Percentiles rank a stretch among this genome's conserved stretches.
phyloP scores from a whole-genome alignment of 2,329 filamentous ascomycete genomes.

The Aspergillus hiratsukae region DNA sequence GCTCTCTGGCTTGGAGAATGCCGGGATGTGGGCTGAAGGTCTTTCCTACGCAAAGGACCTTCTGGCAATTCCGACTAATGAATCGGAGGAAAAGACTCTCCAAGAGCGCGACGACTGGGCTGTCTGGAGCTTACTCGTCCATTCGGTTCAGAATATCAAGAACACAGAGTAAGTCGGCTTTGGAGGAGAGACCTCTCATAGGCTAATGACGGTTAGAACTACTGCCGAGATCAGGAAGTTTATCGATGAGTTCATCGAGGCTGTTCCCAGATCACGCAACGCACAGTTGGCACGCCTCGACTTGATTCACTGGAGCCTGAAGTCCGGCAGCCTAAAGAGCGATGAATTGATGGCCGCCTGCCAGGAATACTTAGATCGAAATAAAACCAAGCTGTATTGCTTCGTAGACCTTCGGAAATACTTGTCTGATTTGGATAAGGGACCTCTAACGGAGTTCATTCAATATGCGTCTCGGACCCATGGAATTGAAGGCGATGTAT shows the following conservation, averaged over 20 bases:
- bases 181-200: neutral
- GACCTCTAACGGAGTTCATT: slow-evolving; percentile 23
- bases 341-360: slow-evolving; percentile 36
- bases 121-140: slow-evolving; percentile 42
- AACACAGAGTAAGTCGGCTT: slow-evolving; percentile 29
- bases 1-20: slow-evolving; percentile 33
- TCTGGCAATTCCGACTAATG: slow-evolving; percentile 32
- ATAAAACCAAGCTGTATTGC: slow-evolving; percentile 42
- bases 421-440: slow-evolving; percentile 25
- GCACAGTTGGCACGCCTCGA: slow-evolving; percentile 37
- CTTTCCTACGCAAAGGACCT: slow-evolving; percentile 34
- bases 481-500: slow-evolving; percentile 22
- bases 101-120: slow-evolving; percentile 43
- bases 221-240: slow-evolving; percentile 28
- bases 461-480: slow-evolving; percentile 20
- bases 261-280: slow-evolving; percentile 39
- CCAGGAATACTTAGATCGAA: slow-evolving; percentile 38
- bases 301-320: slow-evolving; percentile 21
- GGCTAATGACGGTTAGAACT: slow-evolving; percentile 22
- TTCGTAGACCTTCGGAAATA: slow-evolving; percentile 42
- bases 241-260: slow-evolving; percentile 31
- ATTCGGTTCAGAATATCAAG: slow-evolving; percentile 28
- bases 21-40: slow-evolving; percentile 37
- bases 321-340: slow-evolving; percentile 21
- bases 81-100: slow-evolving; percentile 23